These are phyloP conservation scores for Taiozyma sp. DNA, from an alignment of 1,139 yeast species.

Conservation along the genomic window DNA sequence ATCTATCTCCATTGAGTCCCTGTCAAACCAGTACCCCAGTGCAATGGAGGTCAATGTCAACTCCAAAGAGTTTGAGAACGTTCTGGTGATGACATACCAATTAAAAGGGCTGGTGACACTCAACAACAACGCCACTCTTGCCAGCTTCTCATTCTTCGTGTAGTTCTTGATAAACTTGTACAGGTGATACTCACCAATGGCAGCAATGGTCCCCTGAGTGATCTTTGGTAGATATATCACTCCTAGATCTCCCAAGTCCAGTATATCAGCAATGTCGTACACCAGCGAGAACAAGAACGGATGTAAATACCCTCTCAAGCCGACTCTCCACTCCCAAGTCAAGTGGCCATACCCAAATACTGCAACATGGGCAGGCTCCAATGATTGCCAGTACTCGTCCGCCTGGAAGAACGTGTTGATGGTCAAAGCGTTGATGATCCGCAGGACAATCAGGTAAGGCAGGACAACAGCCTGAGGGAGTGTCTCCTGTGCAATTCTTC, in stretches of 20 bases:
- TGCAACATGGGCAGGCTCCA: slow-evolving; percentile 83
- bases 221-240: slow-evolving; percentile 55
- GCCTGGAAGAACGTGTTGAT: slow-evolving; percentile 86
- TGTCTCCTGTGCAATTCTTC: not conserved
- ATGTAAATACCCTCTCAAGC: slow-evolving; percentile 73
- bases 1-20: slow-evolving; percentile 18
- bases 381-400: slow-evolving; percentile 89
- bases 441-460: slow-evolving; percentile 29
- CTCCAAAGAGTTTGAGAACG: slow-evolving; percentile 85
- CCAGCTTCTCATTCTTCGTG: slow-evolving; percentile 35
- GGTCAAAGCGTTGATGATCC: slow-evolving; percentile 61
- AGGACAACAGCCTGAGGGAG: slow-evolving; percentile 11
- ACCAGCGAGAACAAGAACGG: slow-evolving; percentile 55
- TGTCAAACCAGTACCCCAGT: slow-evolving; percentile 57
- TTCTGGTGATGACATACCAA: slow-evolving; percentile 75
- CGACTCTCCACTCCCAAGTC: slow-evolving; percentile 93
- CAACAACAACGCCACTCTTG: slow-evolving; percentile 42
- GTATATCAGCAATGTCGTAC: slow-evolving; percentile 11
- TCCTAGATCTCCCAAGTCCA: slow-evolving; percentile 31
- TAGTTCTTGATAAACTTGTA: slow-evolving; percentile 42
- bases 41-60: slow-evolving; percentile 69
- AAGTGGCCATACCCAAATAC: slow-evolving; percentile 78
- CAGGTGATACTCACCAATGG: slow-evolving; percentile 63
- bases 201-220: slow-evolving; percentile 65
- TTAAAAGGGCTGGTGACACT: slow-evolving; percentile 76